Conservation (phyloP, 129 eudicot genomes). For the sunflower (Helianthus annuus) region HanXRQr2.0-SUNRISE NC_035445.2:2743789-2744288, state of each 20-base stretch:
- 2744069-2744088: neutral
- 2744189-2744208: too few relatives aligned
- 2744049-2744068: neutral
- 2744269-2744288: neutral
- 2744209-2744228: neutral
- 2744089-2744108: neutral
- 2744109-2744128: slow-evolving; percentile 10
- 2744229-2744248: neutral
- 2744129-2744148: slow-evolving; percentile 3
- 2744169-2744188: neutral
- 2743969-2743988: too few relatives aligned
- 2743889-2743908: neutral
- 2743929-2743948: too few relatives aligned
- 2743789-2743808: neutral
- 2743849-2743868: slow-evolving; percentile 14
- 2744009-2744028: too few relatives aligned
- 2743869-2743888: neutral
- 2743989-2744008: too few relatives aligned
- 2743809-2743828: slow-evolving; percentile 9
- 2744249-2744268: slow-evolving; percentile 13
- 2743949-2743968: too few relatives aligned
- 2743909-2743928: too few relatives aligned
- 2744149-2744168: neutral
- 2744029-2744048: neutral
- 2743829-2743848: neutral